Evolutionary conservation across 305 asterid genomes (phyloP), one percentile per base, ranked within the genome.

Genomic region (Plantago rigida): DNA sequence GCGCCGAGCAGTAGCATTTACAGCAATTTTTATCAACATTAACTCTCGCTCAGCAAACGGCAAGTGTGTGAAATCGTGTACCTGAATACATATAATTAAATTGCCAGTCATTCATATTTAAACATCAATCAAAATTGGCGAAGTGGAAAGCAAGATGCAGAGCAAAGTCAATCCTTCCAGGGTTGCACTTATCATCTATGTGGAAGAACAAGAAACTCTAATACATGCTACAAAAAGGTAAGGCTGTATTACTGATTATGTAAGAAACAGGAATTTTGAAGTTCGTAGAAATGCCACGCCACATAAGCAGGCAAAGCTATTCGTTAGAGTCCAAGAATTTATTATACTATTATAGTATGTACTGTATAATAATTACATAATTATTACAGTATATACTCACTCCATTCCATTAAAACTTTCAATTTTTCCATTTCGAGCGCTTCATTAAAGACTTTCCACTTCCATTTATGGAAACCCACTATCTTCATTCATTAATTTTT

Each of bases 11-110:
- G 94, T 56, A 58, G 97, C 81, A 79, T 89, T 87, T 68, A 77
- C 97, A 42, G 97, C 94, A 42, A 89, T 76, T 73, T 89, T 89
- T 67, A 89, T 87, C 67, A 89, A 61, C 95, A 89, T 87, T 70
- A 89, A 50, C 71, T 89, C 97, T 67, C 97, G 66, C 75, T 89
- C 95, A 50, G 97, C 97, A 48, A 89, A 89, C 52, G 97, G 97
- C 63, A 80, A 68, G 71, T 87, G 90, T n/a, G 97, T 89, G 57
- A 89, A 70, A 73, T 89, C 97, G 44, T 63, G 79, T 48, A 89
- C 97, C 97, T 89, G 80, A 69, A 59, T 69, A 53, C 51, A 65
- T 59, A 71, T 51, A 62, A 60, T 15, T 44, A 12, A 2, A 9
- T 72, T 59, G 3, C 56, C 48, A 22, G 26, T 70, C 68, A 68